phyloP scores from a whole-genome alignment of 495 filamentous ascomycete genomes.

The Aspergillus kassunensis region DNA sequence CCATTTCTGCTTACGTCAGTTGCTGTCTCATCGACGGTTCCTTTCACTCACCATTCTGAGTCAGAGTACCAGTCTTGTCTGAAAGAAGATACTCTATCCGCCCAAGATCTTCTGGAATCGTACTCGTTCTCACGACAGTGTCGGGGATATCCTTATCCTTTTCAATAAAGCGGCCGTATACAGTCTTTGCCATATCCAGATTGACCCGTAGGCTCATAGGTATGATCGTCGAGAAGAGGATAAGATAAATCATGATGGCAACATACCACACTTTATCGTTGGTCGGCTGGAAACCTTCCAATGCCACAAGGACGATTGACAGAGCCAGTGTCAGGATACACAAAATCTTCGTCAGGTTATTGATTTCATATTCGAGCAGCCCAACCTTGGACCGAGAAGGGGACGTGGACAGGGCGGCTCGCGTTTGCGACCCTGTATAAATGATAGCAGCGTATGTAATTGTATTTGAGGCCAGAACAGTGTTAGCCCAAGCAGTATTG shows the following conservation, averaged over 20 bases:
- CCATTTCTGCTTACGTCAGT: constrained; percentile 65
- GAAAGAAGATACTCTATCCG: constrained; percentile 94
- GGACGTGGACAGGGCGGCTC: constrained; percentile 90
- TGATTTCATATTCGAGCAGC: constrained; percentile 92
- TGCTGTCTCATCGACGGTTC: not conserved
- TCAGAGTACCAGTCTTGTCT: constrained; percentile 96
- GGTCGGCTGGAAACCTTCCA: constrained; percentile 73
- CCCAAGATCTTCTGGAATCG: constrained; percentile 94
- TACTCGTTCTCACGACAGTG: constrained; percentile 92
- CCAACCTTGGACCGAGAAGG: constrained; percentile 89
- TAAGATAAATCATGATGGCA: constrained; percentile 90
- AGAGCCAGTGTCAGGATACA: constrained; percentile 82
- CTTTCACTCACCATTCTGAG: constrained; percentile 66
- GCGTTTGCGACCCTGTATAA: constrained; percentile 92
- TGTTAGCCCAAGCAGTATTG: constrained; percentile 99
- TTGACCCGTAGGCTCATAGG: constrained; percentile 96
- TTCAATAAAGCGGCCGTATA: constrained; percentile 95
- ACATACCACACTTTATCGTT: constrained; percentile 76
- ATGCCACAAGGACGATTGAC: constrained; percentile 82
- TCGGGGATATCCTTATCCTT: constrained; percentile 82
- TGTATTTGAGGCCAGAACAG: constrained; percentile 88
- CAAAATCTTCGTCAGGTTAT: constrained; percentile 95
- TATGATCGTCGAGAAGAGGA: constrained; percentile 98
- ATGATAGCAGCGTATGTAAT: constrained; percentile 83
- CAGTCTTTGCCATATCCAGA: constrained; percentile 92